These are phyloP conservation scores for Fusarium chaquense DNA, from an alignment of 2,329 filamentous ascomycete genomes.

Conservation along the genomic window DNA sequence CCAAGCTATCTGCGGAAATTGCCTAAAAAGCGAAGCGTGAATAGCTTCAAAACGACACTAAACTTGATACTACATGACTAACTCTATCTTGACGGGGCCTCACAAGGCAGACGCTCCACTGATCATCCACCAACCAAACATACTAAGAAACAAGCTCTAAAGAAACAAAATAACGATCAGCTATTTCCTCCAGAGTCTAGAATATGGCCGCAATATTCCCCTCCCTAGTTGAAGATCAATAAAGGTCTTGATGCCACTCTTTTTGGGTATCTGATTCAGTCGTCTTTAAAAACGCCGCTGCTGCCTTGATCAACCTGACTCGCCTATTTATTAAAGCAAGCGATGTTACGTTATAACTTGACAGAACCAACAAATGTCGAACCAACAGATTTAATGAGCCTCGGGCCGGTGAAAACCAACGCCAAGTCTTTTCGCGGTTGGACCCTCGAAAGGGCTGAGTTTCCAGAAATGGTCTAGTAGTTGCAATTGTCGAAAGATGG, in stretches of 20 bases:
- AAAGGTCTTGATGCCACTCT: neutral
- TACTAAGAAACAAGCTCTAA: neutral
- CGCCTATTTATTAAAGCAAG: neutral
- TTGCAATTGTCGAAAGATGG: neutral
- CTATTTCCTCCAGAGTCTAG: neutral
- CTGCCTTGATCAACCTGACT: neutral
- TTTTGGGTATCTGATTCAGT: neutral
- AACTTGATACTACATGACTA: neutral
- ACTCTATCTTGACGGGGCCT: neutral
- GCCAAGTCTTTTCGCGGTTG: constrained; percentile 12
- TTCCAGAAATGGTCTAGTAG: constrained; percentile 22
- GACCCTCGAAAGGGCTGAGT: constrained; percentile 10
- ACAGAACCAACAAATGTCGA: neutral
- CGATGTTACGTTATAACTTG: neutral
- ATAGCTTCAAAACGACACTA: neutral
- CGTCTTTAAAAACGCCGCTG: neutral
- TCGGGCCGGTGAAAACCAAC: neutral
- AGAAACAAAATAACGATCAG: neutral
- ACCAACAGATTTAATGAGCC: neutral
- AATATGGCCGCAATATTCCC: neutral
- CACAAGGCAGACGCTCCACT: constrained; percentile 13
- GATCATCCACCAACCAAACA: constrained; percentile 1
- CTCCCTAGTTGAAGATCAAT: neutral
- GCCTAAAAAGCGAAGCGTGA: constrained; percentile 1
- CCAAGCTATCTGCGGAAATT: constrained; percentile 19